Evolutionary conservation across 345 rosid species (phyloP), one percentile per base, ranked within the genome.

Genomic region (Camelina neglecta): DNA sequence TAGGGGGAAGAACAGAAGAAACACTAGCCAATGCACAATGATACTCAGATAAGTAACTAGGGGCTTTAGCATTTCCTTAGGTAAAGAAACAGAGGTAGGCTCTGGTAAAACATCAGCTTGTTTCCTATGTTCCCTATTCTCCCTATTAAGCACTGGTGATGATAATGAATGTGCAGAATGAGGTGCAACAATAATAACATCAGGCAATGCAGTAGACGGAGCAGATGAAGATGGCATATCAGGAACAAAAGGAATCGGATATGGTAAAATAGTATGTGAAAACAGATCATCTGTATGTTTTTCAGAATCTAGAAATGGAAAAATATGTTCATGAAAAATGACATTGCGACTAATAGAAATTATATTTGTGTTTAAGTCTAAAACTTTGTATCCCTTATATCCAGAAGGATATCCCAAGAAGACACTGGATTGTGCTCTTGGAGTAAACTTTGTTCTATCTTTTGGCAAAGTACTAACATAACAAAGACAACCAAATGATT

Each of bases 281-380:
- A 44, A 44, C 0, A 44, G 0, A 12, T 44, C 49, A 12, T 1
- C 1, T 1, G 4, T 3, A 39, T 39, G 12, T 39, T 10, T 39
- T 26, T 26, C 29, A 26, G 0, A 1, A 39, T 39, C 3, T 2
- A 9, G 44, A 39, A 10, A 44, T 0, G 16, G 49, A 4, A 13
- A 44, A 4, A 44, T 1, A 13, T 13, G 3, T 1, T 44, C 49
- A 44, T 44, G 49, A 5, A 44, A 44, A 4, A 44, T 2, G 1
- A 44, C 49, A 44, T 44, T 44, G 0, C 49, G 12, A 13, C n/a
- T 7, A 0, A 44, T 12, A 0, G 49, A 13, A 44, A 44, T 5
- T 0, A 1, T 2, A 44, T 44, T 1, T 0, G 49, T 44, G 4
- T 4, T 0, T 0, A 13, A 1, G 4, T 44, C 7, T 1, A 44